A percentile compares a stretch with the other conserved stretches of the same genome.
Conservation (phyloP, 129 eudicot species). For the Calendula officinalis region DNA sequence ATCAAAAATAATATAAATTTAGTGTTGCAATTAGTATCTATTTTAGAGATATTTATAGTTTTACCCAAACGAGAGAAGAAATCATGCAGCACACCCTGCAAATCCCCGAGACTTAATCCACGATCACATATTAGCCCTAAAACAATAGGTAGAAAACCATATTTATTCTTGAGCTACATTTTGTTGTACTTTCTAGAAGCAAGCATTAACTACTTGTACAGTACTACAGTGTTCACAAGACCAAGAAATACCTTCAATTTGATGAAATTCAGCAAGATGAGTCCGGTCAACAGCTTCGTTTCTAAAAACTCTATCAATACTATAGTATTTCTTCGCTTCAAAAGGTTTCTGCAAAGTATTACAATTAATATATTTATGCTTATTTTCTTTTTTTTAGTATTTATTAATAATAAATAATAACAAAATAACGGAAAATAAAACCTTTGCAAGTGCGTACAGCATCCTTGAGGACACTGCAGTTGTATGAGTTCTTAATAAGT, state of each 20-base stretch:
- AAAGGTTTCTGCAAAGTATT: conserved; percentile 59
- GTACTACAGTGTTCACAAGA: not conserved
- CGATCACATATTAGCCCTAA: conserved; percentile 91
- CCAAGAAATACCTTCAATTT: conserved; percentile 83
- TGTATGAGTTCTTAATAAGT: conserved; percentile 17
- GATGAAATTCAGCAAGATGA: conserved; percentile 97
- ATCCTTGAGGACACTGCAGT: conserved; percentile 53
- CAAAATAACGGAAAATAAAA: conserved; percentile 19
- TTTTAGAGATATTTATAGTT: not conserved
- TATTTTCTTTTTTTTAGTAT: too few species aligned
- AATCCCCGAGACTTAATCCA: conserved; percentile 86
- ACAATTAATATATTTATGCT: not conserved
- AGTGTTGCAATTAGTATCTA: not conserved
- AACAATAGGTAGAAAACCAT: conserved; percentile 3
- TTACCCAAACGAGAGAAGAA: conserved; percentile 90
- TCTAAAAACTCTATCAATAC: conserved; percentile 92
- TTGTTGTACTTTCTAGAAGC: not conserved
- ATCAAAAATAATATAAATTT: not conserved
- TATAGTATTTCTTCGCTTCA: conserved; percentile 69
- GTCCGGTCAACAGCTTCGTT: conserved; percentile 98
- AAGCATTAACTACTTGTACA: not conserved
- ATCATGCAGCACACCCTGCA: conserved; percentile 86
- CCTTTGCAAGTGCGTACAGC: conserved; percentile 89
- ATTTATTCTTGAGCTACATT: too few species aligned
- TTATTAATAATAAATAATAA: conserved; percentile 20